Conservation (phyloP, 2,329 filamentous ascomycete genomes). For the Trichoderma koningiopsis region DNA sequence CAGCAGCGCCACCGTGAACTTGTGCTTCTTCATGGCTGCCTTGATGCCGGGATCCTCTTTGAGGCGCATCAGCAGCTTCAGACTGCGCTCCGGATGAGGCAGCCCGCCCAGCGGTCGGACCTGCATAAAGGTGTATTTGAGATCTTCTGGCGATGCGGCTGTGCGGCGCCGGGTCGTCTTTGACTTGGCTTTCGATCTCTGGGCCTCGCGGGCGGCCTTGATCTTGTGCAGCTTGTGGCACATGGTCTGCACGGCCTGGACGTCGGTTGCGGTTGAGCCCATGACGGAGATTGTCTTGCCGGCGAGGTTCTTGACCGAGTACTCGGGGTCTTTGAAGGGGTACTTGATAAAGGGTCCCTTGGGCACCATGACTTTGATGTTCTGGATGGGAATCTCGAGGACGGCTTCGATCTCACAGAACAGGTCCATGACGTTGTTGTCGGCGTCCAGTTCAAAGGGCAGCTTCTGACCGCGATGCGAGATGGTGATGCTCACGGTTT, state of each 20-base stretch:
- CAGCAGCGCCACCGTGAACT: slow-evolving; percentile 80
- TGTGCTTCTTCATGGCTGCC: slow-evolving; percentile 78
- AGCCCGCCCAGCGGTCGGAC: slow-evolving; percentile 77
- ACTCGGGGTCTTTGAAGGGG: slow-evolving; percentile 61
- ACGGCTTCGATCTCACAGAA: slow-evolving; percentile 57
- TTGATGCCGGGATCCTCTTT: slow-evolving; percentile 84
- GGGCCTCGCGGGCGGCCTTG: slow-evolving; percentile 45
- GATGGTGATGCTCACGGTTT: slow-evolving; percentile 8
- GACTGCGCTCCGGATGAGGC: slow-evolving; percentile 71
- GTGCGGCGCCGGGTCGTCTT: slow-evolving; percentile 29
- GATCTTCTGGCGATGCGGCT: slow-evolving; percentile 49
- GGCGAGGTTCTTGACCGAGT: slow-evolving; percentile 52
- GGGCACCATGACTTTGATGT: slow-evolving; percentile 70
- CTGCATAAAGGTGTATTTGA: slow-evolving; percentile 77
- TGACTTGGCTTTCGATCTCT: slow-evolving; percentile 35
- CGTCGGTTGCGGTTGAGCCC: slow-evolving; percentile 62
- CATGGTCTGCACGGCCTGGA: slow-evolving; percentile 57
- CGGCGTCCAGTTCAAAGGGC: slow-evolving; percentile 30
- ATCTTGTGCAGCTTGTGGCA: slow-evolving; percentile 51
- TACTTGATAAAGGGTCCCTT: slow-evolving; percentile 66
- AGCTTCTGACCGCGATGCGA: slow-evolving; percentile 19
- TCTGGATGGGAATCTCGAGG: slow-evolving; percentile 60
- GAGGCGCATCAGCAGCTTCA: slow-evolving; percentile 72
- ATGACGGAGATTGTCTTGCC: slow-evolving; percentile 66
- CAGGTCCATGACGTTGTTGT: slow-evolving; percentile 59